Base-by-base conservation (phyloP, 1,284 basidiomycete species). In the Marasmius sp. region DNA sequence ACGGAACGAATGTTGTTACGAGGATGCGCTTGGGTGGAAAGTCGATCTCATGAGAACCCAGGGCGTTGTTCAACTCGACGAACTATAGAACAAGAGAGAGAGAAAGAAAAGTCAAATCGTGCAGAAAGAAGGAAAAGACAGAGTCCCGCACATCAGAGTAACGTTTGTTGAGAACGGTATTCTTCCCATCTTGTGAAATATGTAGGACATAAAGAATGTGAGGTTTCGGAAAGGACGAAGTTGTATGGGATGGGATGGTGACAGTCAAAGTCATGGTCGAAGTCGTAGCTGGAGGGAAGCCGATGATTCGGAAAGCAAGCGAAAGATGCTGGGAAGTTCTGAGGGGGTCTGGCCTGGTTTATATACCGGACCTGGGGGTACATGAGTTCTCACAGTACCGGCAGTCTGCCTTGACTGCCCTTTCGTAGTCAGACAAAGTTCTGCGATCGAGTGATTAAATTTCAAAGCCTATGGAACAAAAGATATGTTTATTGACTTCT, bases 21-120 rank as follows among this genome's bases (percentile, higher is more conserved):
- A 84, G 69, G 54, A 81, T 74, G 36, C 79, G 78, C 69, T 83
- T 85, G 0, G 82, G 81, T 7, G 84, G 84, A 7, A 85, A 74
- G 20, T 68, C 66, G 65, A 75, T 64, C 14, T 66, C 65, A 16
- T 60, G 20, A 49, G 43, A 69, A 52, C 66, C 62, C 62, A 77
- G 66, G 18, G 69, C 69, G 20, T 72, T 69, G 65, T 82, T 79
- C 43, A 85, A 75, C 0, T 71, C 68, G 33, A 77, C 75, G 64
- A 85, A 84, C 83, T 85, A 61, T 16, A 54, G 43, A 27, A 36
- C 39, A 45, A 58, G 45, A 60, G 22, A 66, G 45, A 36, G 18
- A 20, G 14, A 41, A 12, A 39, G 34, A 6, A 22, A 10, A 12
- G 12, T 34, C 39, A 27, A 56, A 10, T 38, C n/a, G 14, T 43